phyloP scores from a whole-genome alignment of 2,329 filamentous ascomycete genomes.

The Alternaria burnsii region DNA sequence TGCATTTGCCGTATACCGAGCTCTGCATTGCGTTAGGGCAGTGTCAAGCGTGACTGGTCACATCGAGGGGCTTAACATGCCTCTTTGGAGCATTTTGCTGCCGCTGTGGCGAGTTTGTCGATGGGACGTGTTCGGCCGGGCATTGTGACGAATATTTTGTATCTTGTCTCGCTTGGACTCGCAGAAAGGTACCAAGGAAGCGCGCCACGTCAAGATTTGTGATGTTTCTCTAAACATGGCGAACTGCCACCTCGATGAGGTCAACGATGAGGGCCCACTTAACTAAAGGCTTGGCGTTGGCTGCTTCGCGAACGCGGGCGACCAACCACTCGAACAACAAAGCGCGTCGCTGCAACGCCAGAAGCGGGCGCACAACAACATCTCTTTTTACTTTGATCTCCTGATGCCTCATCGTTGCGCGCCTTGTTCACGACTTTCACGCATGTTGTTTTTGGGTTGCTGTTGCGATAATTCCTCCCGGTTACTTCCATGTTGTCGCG shows the following conservation, averaged over 20 bases:
- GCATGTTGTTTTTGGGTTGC: conserved; percentile 13
- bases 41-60: neutral
- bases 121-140: conserved; percentile 65
- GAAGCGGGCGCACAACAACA: conserved; percentile 15
- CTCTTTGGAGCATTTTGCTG: conserved; percentile 71
- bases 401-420: conserved; percentile 36
- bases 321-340: conserved; percentile 39
- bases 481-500: conserved; percentile 50
- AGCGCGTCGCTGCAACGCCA: conserved; percentile 33
- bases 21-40: conserved; percentile 63
- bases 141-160: conserved; percentile 27
- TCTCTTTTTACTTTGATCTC: conserved; percentile 22
- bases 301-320: conserved; percentile 23
- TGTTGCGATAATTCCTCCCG: conserved; percentile 10
- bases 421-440: conserved; percentile 9
- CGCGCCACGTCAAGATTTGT: neutral
- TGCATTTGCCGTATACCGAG: conserved; percentile 87
- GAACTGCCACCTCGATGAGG: conserved; percentile 17
- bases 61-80: conserved; percentile 52
- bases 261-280: conserved; percentile 13
- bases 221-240: neutral
- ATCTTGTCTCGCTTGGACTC: neutral
- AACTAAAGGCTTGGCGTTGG: conserved; percentile 29
- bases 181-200: neutral
- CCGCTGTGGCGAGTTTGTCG: conserved; percentile 72